Conservation (phyloP, 495 filamentous ascomycete genomes). For the Xylaria telfairii region DNA sequence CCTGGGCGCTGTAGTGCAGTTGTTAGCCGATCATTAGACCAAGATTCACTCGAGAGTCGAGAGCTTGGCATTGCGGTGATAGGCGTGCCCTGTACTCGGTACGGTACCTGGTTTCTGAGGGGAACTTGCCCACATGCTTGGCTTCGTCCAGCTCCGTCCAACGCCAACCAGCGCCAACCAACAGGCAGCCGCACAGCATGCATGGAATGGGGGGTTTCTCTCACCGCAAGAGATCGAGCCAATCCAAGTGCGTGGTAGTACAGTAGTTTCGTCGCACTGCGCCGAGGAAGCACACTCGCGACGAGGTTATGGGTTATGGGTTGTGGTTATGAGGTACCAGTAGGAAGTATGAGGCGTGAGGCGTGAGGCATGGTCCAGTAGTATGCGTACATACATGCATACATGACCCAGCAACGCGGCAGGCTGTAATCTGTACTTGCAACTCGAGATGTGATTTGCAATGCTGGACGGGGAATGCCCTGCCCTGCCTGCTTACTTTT, state of each 20-base stretch:
- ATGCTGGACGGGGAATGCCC: not conserved
- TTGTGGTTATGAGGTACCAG: too few species aligned
- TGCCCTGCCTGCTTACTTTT: conserved; percentile 14
- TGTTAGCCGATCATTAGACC: conserved; percentile 3
- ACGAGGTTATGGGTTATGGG: not conserved
- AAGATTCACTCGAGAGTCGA: conserved; percentile 2
- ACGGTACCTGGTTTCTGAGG: not conserved
- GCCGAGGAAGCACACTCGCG: not conserved
- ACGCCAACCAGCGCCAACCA: conserved; percentile 1
- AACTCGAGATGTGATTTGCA: not conserved
- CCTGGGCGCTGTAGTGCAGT: too few species aligned
- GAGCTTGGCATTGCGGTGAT: not conserved
- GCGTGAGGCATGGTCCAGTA: not conserved
- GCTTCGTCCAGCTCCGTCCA: conserved; percentile 15
- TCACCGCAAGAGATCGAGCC: conserved; percentile 21
- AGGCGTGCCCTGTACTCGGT: conserved; percentile 8
- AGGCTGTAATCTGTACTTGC: not conserved
- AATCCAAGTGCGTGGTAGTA: conserved; percentile 8
- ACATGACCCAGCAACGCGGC: not conserved
- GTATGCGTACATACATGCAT: too few species aligned
- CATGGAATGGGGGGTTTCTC: conserved; percentile 3
- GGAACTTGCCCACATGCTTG: conserved; percentile 3
- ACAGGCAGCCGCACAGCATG: conserved; percentile 17
- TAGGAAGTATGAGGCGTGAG: too few species aligned
- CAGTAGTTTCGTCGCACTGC: conserved; percentile 4